These are phyloP conservation scores for Xerophyta viscosa DNA, from an alignment of 106 monocot species.

Conservation along the genomic window DNA sequence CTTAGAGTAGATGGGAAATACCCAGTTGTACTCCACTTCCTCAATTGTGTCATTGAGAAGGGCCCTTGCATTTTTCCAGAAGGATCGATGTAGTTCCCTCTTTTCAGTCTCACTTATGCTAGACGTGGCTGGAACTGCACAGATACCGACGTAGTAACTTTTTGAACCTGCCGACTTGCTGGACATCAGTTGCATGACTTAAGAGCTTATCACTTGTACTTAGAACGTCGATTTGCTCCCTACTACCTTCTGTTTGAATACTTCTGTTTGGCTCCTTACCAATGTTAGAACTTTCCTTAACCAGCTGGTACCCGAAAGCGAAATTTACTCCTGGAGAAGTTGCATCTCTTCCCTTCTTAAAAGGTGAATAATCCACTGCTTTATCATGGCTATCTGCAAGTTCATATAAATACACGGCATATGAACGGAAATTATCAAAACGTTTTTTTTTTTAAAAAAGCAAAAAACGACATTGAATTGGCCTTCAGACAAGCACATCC, in stretches of 20 bases:
- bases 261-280: slow-evolving; percentile 13
- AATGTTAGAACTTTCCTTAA: slow-evolving; percentile 9
- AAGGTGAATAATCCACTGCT: slow-evolving; percentile 18
- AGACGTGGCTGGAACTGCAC: background rate
- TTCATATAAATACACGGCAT: too few relatives aligned
- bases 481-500: too few relatives aligned
- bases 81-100: slow-evolving; percentile 65
- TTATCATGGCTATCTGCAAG: slow-evolving; percentile 9
- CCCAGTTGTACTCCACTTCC: slow-evolving; percentile 47
- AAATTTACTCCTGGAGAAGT: slow-evolving; percentile 14
- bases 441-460: background rate
- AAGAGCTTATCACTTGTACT: background rate
- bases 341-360: slow-evolving; percentile 29
- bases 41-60: slow-evolving; percentile 51
- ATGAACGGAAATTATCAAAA: background rate
- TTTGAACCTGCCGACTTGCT: slow-evolving; percentile 16
- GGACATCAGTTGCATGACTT: slow-evolving; percentile 8
- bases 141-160: background rate
- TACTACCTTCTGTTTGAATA: slow-evolving; percentile 1
- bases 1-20: slow-evolving; percentile 47
- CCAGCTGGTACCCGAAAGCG: slow-evolving; percentile 16
- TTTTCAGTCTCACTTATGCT: slow-evolving; percentile 36
- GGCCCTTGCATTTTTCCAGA: slow-evolving; percentile 53
- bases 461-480: background rate
- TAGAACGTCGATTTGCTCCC: background rate